Percentiles rank a stretch among this genome's conserved stretches.
Evolutionary conservation across 306 rosid genomes (phyloP).

Genomic region (Begonia fuchsioides): DNA sequence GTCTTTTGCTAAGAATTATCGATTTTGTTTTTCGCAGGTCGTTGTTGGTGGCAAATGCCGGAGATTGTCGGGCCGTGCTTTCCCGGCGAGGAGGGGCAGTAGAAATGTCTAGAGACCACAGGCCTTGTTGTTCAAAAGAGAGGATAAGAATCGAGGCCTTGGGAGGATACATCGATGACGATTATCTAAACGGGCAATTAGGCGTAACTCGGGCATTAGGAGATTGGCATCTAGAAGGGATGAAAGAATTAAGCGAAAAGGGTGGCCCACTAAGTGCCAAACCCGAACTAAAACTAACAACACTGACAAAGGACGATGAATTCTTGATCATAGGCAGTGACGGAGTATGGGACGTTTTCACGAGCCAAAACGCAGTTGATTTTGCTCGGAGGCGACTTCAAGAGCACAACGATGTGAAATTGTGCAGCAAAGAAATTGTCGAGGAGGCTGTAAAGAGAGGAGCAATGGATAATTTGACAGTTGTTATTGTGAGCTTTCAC

Average conservation of each 20-base stretch:
- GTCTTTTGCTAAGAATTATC: not conserved
- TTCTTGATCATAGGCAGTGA: slow-evolving; percentile 85
- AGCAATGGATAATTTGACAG: slow-evolving; percentile 69
- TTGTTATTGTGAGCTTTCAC: slow-evolving; percentile 69
- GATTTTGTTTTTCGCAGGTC: slow-evolving; percentile 36
- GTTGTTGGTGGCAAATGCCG: slow-evolving; percentile 89
- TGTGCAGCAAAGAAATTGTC: slow-evolving; percentile 67
- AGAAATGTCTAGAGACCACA: slow-evolving; percentile 83
- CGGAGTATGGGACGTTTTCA: slow-evolving; percentile 83
- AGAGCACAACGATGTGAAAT: slow-evolving; percentile 70
- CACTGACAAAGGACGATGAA: slow-evolving; percentile 71
- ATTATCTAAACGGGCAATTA: slow-evolving; percentile 59
- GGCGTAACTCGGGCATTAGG: slow-evolving; percentile 89
- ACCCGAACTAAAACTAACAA: slow-evolving; percentile 64
- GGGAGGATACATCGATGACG: slow-evolving; percentile 65
- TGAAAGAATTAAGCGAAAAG: slow-evolving; percentile 56
- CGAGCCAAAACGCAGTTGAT: slow-evolving; percentile 68
- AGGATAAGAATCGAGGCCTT: slow-evolving; percentile 54
- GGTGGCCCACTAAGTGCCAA: slow-evolving; percentile 82
- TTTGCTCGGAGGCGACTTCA: slow-evolving; percentile 67
- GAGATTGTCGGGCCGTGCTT: slow-evolving; percentile 86
- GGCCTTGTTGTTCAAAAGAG: slow-evolving; percentile 57
- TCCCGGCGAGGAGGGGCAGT: slow-evolving; percentile 53
- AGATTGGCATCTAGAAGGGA: slow-evolving; percentile 89
- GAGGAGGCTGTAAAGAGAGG: slow-evolving; percentile 69